Base-by-base conservation (phyloP, 176 grass and related monocot species). In the Eleusine indica region DNA sequence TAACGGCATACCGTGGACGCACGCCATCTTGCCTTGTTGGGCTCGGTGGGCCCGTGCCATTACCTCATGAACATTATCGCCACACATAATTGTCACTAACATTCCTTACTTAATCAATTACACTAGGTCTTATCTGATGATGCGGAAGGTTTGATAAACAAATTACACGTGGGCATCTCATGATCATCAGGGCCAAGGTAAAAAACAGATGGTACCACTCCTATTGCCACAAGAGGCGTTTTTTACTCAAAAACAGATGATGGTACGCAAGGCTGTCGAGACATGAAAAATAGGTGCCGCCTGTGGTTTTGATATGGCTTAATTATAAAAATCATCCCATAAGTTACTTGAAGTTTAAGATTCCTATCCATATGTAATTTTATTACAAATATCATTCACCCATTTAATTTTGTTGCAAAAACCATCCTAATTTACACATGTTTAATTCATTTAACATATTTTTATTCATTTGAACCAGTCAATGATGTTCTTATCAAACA, bases 61-160 rank as follows among this genome's bases (percentile, higher is more conserved):
- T 35, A 88, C 39, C 68, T 84, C 80, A 68, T 38, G 56, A 80
- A 41, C 41, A 60, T 84, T 69, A 89, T 84, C 87, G 51, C 74
- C 63, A 43, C 3, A 43, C 13, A 28, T 62, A 30, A 49, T 19
- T 89, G 70, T 80, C 79, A 71, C 65, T 46, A 29, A 17, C 57
- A 53, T 88, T 79, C 68, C 46, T 73, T 44, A 79, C 46, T 73
- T 44, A 79, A 39, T 79, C 48, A 10, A 61, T 8, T 10, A 25
- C 12, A 37, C 9, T 56, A 63, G 46, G 18, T 66, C 11, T 79
- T 84, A 79, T 83, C 74, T 37, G 37, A 5, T 78, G 80, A 79
- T 11, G 68, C 73, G 46, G 9, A 74, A 43, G 32, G 43, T 44
- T 54, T 32, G 42, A 8, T 43, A 77, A 76, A 53, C 53, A 71